A percentile compares a stretch with the other conserved stretches of the same genome.
phyloP scores from a whole-genome alignment of 2,329 filamentous ascomycete species.

The Fusarium sp. region DNA sequence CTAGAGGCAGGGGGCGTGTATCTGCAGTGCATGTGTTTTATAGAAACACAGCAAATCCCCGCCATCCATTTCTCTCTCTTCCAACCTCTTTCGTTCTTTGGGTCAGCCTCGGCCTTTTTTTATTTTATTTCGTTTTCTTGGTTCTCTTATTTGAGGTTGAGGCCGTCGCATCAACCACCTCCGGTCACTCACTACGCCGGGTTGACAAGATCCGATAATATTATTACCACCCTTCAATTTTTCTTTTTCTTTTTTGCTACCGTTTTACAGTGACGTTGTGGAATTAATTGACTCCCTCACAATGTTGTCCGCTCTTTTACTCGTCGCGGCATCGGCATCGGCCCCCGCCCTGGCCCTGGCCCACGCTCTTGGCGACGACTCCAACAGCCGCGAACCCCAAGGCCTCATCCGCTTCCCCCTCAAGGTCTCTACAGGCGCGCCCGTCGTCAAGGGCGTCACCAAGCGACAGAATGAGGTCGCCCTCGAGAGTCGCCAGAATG shows the following conservation, averaged over 20 bases:
- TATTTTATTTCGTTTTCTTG: neutral
- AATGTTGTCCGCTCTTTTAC: constrained; percentile 49
- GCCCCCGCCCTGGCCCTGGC: constrained; percentile 43
- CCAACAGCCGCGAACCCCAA: constrained; percentile 13
- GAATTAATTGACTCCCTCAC: neutral
- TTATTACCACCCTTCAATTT: constrained; percentile 1
- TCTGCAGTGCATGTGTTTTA: constrained; percentile 9
- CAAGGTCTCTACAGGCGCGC: constrained; percentile 44
- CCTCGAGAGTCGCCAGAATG: constrained; percentile 43
- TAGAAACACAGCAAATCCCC: constrained; percentile 24
- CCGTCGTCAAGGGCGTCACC: constrained; percentile 43
- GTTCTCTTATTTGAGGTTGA: neutral
- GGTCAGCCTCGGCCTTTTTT: constrained; percentile 7
- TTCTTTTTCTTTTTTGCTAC: neutral
- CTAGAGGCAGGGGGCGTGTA: neutral
- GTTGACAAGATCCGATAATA: constrained; percentile 19
- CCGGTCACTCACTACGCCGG: constrained; percentile 46
- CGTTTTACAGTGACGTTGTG: neutral
- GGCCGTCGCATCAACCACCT: neutral
- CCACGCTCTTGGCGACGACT: constrained; percentile 38
- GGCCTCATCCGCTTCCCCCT: constrained; percentile 49
- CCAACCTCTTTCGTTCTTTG: constrained; percentile 10
- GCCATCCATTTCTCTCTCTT: constrained; percentile 17
- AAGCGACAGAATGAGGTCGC: constrained; percentile 47
- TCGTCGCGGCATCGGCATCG: constrained; percentile 44